Percentiles rank a stretch among this genome's conserved stretches.
Conservation (phyloP, 352 stramenopile species). For the Globisporangium cystogenes region DNA sequence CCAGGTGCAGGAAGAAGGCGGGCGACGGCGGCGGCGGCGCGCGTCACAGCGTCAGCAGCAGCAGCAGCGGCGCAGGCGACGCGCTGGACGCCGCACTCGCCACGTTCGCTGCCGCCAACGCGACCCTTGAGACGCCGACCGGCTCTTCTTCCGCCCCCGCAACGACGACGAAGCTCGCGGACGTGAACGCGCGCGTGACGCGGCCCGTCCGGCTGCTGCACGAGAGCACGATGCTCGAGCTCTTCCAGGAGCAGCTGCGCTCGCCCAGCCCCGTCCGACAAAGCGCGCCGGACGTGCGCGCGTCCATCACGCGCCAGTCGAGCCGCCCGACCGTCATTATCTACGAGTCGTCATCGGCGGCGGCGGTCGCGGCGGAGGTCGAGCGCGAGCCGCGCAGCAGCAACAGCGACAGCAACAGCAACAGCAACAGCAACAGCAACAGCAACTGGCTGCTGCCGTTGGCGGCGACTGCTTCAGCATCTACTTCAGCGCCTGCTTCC, state of each 20-base stretch:
- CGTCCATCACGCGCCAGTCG: slow-evolving; percentile 7
- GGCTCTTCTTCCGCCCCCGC: not conserved
- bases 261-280: slow-evolving; percentile 11
- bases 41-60: not conserved
- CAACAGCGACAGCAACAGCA: no score
- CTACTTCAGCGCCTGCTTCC: not conserved
- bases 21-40: not conserved
- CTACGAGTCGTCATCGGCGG: slow-evolving; percentile 5
- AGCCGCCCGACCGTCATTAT: slow-evolving; percentile 11
- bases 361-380: no score
- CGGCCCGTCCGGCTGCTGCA: slow-evolving; percentile 29
- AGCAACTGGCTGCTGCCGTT: not conserved
- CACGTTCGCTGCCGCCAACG: no score
- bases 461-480: not conserved
- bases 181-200: slow-evolving; percentile 6
- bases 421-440: no score
- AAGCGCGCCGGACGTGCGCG: not conserved
- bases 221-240: slow-evolving; percentile 30
- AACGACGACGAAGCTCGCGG: slow-evolving; percentile 3
- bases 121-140: slow-evolving; percentile 6
- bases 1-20: not conserved
- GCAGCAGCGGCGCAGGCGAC: not conserved
- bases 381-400: not conserved
- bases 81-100: not conserved
- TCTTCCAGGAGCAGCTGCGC: slow-evolving; percentile 37